A percentile compares a stretch with the other conserved stretches of the same genome.
Evolutionary conservation across 2,329 filamentous ascomycete species (phyloP).

Genomic region (Botrytis elliptica): DNA sequence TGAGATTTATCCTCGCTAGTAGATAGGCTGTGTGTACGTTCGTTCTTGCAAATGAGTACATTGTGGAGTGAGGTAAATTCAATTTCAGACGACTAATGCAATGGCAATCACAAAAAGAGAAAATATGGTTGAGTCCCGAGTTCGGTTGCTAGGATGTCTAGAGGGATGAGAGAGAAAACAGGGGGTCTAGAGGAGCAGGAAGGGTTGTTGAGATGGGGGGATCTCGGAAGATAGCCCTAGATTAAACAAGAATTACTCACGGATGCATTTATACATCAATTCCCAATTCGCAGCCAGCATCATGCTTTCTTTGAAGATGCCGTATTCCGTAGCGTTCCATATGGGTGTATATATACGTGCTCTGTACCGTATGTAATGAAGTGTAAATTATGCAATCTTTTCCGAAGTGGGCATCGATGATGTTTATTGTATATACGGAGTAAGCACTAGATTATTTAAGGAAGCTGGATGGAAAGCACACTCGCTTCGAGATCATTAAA

Average conservation of each 20-base stretch:
- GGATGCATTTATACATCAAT: not conserved
- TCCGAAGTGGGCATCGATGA: not conserved
- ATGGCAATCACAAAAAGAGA: slow-evolving; percentile 7
- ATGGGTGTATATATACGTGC: not conserved
- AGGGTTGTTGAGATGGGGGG: not conserved
- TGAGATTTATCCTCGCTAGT: slow-evolving; percentile 8
- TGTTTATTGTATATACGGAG: not conserved
- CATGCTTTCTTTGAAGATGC: not conserved
- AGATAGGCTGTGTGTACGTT: not conserved
- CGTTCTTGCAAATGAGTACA: not conserved
- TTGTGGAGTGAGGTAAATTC: not conserved
- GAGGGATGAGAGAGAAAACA: slow-evolving; percentile 1
- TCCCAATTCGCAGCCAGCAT: not conserved
- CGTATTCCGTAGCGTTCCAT: slow-evolving; percentile 2
- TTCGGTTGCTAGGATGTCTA: slow-evolving; percentile 4
- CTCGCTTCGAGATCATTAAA: slow-evolving; percentile 3
- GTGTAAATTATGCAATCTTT: not conserved
- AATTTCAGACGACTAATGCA: slow-evolving; percentile 13
- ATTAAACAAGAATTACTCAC: not conserved
- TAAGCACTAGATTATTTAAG: slow-evolving; percentile 8
- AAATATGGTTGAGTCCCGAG: slow-evolving; percentile 12
- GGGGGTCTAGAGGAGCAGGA: not conserved
- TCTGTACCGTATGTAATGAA: not conserved
- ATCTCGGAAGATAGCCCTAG: slow-evolving; percentile 4
- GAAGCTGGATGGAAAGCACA: not conserved